These are phyloP conservation scores for Echites panduratus DNA, from an alignment of 257 asterid genomes.

Conservation along the genomic window DNA sequence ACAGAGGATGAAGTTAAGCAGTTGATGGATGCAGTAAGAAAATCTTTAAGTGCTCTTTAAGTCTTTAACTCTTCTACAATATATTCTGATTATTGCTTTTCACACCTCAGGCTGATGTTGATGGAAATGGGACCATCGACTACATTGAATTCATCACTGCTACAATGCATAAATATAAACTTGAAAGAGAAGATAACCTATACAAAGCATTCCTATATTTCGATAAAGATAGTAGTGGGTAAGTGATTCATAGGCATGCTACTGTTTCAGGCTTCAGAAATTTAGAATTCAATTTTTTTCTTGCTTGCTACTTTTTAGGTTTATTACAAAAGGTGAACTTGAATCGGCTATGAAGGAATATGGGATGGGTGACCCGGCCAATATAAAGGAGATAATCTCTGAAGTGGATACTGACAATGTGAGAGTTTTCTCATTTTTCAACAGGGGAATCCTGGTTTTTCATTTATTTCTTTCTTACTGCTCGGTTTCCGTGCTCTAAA, in stretches of 20 bases:
- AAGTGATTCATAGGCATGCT: conserved; percentile 10
- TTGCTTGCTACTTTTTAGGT: conserved; percentile 28
- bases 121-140: conserved; percentile 85
- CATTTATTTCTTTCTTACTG: not conserved
- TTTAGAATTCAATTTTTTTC: not conserved
- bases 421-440: conserved; percentile 27
- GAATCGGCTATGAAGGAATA: conserved; percentile 80
- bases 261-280: too few species aligned
- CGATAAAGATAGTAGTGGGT: conserved; percentile 88
- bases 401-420: conserved; percentile 91
- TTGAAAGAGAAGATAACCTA: conserved; percentile 74
- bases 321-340: conserved; percentile 78
- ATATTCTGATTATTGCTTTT: conserved; percentile 1
- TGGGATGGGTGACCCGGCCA: conserved; percentile 60
- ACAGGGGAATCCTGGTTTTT: not conserved
- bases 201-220: conserved; percentile 72
- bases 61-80: too few species aligned
- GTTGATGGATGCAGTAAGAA: conserved; percentile 86
- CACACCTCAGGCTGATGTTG: conserved; percentile 74
- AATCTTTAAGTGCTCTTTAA: not conserved
- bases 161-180: conserved; percentile 87
- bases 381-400: conserved; percentile 64
- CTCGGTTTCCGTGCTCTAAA: not conserved
- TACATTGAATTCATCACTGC: conserved; percentile 84
- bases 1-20: conserved; percentile 81